phyloP scores from a whole-genome alignment of 169 alveolate species.

The Plasmodium berghei region DNA sequence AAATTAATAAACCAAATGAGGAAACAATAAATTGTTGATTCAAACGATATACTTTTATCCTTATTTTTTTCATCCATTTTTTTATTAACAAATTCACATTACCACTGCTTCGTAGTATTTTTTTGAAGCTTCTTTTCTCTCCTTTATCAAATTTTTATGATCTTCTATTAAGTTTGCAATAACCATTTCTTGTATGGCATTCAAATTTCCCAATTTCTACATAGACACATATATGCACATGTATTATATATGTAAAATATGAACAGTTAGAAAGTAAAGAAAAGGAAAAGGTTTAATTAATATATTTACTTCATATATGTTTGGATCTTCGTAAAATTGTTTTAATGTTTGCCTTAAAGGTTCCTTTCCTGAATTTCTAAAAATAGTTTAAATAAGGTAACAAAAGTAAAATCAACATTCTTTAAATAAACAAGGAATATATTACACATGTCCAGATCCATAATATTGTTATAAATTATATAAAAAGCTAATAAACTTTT shows the following conservation, averaged over 20 bases:
- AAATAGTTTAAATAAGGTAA: constrained; percentile 9
- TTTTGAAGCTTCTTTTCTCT: constrained; percentile 27
- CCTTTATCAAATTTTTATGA: constrained; percentile 30
- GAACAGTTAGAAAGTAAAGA: not conserved
- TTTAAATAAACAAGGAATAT: not conserved
- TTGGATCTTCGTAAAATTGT: constrained; percentile 39
- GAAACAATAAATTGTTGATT: not conserved
- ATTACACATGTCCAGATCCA: not conserved
- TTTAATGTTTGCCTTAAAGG: constrained; percentile 57
- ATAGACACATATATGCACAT: not conserved
- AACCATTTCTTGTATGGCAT: constrained; percentile 24
- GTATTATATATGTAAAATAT: constrained; percentile 6
- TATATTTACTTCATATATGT: constrained; percentile 19
- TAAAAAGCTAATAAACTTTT: not conserved
- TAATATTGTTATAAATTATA: not conserved
- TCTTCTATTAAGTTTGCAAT: constrained; percentile 41
- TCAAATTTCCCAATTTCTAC: constrained; percentile 69
- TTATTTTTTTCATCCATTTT: not conserved
- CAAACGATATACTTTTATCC: too few species aligned
- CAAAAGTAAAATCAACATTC: not conserved
- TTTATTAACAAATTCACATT: not conserved
- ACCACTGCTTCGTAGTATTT: constrained; percentile 76
- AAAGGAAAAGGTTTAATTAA: not conserved
- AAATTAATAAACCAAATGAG: not conserved
- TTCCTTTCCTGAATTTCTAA: constrained; percentile 46